phyloP scores from a whole-genome alignment of 2,329 filamentous ascomycete species.

The Hypoxylon sp. region DNA sequence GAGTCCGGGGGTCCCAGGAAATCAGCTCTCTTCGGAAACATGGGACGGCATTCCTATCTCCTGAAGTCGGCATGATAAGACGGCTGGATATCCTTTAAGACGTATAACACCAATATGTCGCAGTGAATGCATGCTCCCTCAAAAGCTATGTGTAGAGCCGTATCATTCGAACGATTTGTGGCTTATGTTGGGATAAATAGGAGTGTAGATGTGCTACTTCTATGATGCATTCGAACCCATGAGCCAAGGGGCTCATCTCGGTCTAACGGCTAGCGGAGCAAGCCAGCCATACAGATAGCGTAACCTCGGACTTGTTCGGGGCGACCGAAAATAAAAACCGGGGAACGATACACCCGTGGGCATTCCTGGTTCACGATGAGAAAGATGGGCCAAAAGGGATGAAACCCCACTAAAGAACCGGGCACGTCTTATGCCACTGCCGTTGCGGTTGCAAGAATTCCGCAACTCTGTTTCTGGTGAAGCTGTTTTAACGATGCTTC shows the following conservation, averaged over 20 bases:
- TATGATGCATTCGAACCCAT: slow-evolving; percentile 28
- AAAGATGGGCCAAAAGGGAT: slow-evolving; percentile 34
- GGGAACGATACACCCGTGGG: slow-evolving; percentile 34
- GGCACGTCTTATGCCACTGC: slow-evolving; percentile 30
- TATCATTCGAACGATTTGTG: neutral
- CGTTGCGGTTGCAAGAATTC: slow-evolving; percentile 34
- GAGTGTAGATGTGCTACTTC: slow-evolving; percentile 3
- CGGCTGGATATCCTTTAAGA: slow-evolving; percentile 1
- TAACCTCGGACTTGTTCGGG: slow-evolving; percentile 46
- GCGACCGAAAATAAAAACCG: slow-evolving; percentile 44
- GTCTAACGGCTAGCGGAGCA: slow-evolving; percentile 39
- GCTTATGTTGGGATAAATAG: neutral
- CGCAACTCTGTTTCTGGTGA: slow-evolving; percentile 29
- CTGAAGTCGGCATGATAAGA: slow-evolving; percentile 26
- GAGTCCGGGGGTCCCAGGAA: slow-evolving; percentile 38
- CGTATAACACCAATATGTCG: neutral
- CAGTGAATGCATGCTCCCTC: neutral
- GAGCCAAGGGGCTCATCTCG: slow-evolving; percentile 44
- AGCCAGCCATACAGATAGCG: slow-evolving; percentile 23
- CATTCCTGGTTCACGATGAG: slow-evolving; percentile 41
- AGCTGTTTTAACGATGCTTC: slow-evolving; percentile 3
- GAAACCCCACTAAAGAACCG: slow-evolving; percentile 35
- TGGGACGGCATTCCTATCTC: slow-evolving; percentile 41
- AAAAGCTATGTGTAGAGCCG: neutral
- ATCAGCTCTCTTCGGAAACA: slow-evolving; percentile 39